Conservation (phyloP, 139 green algal species). For the Tetradesmus lagerheimii region DNA sequence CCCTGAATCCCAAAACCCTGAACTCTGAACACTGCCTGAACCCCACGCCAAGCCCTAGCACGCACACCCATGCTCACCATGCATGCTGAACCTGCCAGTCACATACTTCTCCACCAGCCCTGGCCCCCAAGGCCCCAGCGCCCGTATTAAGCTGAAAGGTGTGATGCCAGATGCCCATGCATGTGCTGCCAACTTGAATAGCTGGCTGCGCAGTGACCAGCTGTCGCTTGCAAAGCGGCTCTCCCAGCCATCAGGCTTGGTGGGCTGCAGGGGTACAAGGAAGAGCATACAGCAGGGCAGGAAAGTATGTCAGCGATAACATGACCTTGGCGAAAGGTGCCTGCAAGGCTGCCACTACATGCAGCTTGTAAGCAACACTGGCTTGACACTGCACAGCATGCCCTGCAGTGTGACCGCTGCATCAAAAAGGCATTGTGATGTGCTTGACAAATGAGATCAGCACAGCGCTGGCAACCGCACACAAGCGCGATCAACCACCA, state of each 20-base stretch:
- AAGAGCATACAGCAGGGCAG: neutral
- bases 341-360: too few species aligned
- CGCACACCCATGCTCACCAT: slow-evolving; percentile 29
- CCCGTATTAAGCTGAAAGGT: slow-evolving; percentile 78
- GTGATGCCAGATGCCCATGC: slow-evolving; percentile 82
- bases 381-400: too few species aligned
- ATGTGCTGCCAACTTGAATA: slow-evolving; percentile 57
- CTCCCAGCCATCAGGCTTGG: slow-evolving; percentile 73
- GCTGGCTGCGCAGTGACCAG: slow-evolving; percentile 56
- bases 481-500: neutral
- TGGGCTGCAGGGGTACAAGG: slow-evolving; percentile 47
- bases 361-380: too few species aligned
- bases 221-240: slow-evolving; percentile 50
- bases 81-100: slow-evolving; percentile 60
- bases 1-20: too few species aligned
- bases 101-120: slow-evolving; percentile 70
- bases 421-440: too few species aligned
- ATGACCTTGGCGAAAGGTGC: too few species aligned
- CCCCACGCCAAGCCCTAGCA: too few species aligned
- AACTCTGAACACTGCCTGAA: too few species aligned
- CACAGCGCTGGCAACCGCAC: neutral
- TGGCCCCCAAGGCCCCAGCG: slow-evolving; percentile 78
- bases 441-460: too few species aligned
- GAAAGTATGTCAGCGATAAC: neutral
- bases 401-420: too few species aligned